A percentile compares a stretch with the other conserved stretches of the same genome.
Evolutionary conservation across 345 rosid genomes (phyloP).

Genomic region (Bruguiera gymnorhiza): DNA sequence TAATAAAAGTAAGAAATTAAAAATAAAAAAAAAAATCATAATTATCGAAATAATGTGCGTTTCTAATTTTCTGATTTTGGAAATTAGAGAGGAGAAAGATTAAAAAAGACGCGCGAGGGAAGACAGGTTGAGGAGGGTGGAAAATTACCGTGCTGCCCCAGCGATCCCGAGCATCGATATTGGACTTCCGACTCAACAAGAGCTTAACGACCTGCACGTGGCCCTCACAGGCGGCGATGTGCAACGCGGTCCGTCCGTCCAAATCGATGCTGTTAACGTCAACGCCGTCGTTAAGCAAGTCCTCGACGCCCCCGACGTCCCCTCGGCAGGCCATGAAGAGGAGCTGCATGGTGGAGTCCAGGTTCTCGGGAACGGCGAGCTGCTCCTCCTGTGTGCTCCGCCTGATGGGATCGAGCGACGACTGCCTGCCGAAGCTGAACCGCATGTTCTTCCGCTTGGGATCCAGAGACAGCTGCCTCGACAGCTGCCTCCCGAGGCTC

Average conservation of each 20-base stretch:
- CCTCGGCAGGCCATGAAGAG: slow-evolving; percentile 84
- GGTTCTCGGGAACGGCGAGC: slow-evolving; percentile 78
- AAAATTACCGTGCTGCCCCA: slow-evolving; percentile 93
- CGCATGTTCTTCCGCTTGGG: slow-evolving; percentile 65
- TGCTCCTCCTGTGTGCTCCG: slow-evolving; percentile 45
- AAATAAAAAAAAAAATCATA: too few species aligned
- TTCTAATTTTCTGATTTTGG: not conserved
- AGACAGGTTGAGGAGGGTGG: not conserved
- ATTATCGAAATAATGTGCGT: too few species aligned
- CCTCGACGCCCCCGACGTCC: slow-evolving; percentile 68
- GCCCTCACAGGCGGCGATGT: slow-evolving; percentile 93
- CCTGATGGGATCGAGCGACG: slow-evolving; percentile 76
- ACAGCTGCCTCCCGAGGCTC: slow-evolving; percentile 51
- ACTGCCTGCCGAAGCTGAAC: slow-evolving; percentile 83
- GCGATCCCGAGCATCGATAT: slow-evolving; percentile 94
- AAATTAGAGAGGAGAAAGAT: not conserved
- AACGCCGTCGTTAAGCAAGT: slow-evolving; percentile 62
- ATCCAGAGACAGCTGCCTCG: slow-evolving; percentile 69
- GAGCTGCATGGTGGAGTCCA: slow-evolving; percentile 89
- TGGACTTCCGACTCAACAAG: slow-evolving; percentile 63
- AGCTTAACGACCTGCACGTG: slow-evolving; percentile 67
- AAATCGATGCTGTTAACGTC: slow-evolving; percentile 93
- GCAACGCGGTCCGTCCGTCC: slow-evolving; percentile 93
- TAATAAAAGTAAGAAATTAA: too few species aligned
- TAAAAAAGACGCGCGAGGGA: not conserved